A percentile compares a stretch with the other conserved stretches of the same genome.
Conservation (phyloP, 2,329 filamentous ascomycete genomes). For the Fusarium hostae region DNA sequence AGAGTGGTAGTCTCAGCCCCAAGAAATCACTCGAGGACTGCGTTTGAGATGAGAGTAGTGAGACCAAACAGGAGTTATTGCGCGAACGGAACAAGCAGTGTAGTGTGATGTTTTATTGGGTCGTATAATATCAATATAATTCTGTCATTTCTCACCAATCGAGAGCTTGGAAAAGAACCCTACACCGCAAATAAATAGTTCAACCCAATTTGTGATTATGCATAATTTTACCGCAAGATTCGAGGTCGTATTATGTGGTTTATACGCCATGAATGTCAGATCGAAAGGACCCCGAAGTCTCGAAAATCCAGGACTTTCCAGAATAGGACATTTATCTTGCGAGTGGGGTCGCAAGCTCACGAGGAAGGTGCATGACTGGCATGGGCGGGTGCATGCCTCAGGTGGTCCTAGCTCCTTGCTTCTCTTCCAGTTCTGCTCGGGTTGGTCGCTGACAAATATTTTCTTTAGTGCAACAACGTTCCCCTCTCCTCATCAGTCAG, state of each 20-base stretch:
- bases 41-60: background rate
- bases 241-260: slow-evolving; percentile 5
- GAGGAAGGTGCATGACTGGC: slow-evolving; percentile 1
- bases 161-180: background rate
- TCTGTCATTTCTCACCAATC: background rate
- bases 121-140: background rate
- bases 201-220: background rate
- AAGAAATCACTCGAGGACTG: background rate
- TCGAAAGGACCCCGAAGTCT: slow-evolving; percentile 1
- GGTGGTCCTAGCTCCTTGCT: slow-evolving; percentile 33
- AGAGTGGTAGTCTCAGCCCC: background rate
- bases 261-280: slow-evolving; percentile 5
- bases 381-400: background rate
- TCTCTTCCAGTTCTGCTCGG: background rate
- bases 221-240: slow-evolving; percentile 3
- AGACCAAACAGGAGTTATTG: background rate
- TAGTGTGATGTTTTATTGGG: background rate
- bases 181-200: background rate
- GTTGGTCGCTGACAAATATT: slow-evolving; percentile 45
- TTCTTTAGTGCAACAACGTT: slow-evolving; percentile 36
- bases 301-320: slow-evolving; percentile 7
- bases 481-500: slow-evolving; percentile 36
- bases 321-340: slow-evolving; percentile 15
- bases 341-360: slow-evolving; percentile 14
- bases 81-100: background rate